Evolutionary conservation across 2,329 filamentous ascomycete genomes (phyloP).

Genomic region (Didymella keratinophila): DNA sequence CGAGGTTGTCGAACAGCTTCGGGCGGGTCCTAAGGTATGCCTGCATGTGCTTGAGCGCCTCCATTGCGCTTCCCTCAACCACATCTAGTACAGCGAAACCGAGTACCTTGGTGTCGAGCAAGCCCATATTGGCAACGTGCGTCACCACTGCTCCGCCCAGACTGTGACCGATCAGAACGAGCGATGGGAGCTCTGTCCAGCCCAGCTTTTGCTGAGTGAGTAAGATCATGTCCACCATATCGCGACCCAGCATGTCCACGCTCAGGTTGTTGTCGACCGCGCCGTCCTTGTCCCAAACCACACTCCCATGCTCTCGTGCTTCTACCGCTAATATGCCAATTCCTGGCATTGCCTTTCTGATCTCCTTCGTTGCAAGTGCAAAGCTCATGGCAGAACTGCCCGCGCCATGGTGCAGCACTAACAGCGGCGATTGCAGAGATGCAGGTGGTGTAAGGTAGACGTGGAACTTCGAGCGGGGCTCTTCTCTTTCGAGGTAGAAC

Average conservation of each 20-base stretch:
- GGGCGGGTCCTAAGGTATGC: slow-evolving; percentile 87
- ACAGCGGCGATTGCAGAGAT: slow-evolving; percentile 74
- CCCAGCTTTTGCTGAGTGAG: slow-evolving; percentile 72
- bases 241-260: slow-evolving; percentile 74
- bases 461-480: slow-evolving; percentile 70
- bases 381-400: slow-evolving; percentile 94
- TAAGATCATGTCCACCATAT: slow-evolving; percentile 74
- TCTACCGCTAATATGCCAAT: slow-evolving; percentile 87
- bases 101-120: slow-evolving; percentile 72
- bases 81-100: slow-evolving; percentile 94
- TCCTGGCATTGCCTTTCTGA: slow-evolving; percentile 76
- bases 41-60: slow-evolving; percentile 93
- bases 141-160: slow-evolving; percentile 92
- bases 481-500: slow-evolving; percentile 69
- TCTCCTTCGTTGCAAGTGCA: slow-evolving; percentile 78
- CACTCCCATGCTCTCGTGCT: slow-evolving; percentile 84
- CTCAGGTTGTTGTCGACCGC: slow-evolving; percentile 68
- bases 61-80: slow-evolving; percentile 93
- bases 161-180: slow-evolving; percentile 89
- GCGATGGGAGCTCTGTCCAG: slow-evolving; percentile 76
- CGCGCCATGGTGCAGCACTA: slow-evolving; percentile 94
- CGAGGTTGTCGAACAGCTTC: slow-evolving; percentile 75
- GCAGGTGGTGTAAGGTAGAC: slow-evolving; percentile 84
- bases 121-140: slow-evolving; percentile 74
- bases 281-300: slow-evolving; percentile 52